Conservation (phyloP, 441 rosid genomes). For the Raphanus hybrid region DNA sequence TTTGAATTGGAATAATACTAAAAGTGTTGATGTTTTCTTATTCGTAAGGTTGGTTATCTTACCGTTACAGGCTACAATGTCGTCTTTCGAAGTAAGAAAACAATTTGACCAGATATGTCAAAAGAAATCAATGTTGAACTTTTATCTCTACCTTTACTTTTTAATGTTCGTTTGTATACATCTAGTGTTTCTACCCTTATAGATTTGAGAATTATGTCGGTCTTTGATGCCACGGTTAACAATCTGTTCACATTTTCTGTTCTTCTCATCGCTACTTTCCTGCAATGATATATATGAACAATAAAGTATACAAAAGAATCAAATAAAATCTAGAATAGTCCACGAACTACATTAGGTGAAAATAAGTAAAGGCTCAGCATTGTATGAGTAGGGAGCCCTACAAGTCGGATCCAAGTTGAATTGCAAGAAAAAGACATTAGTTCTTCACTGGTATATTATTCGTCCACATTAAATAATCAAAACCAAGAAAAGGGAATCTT, state of each 20-base stretch:
- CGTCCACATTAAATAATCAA: not conserved
- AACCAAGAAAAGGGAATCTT: not conserved
- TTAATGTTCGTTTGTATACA: not conserved
- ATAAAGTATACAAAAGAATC: not conserved
- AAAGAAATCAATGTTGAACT: not conserved
- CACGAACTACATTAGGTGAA: not conserved
- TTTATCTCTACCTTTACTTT: not conserved
- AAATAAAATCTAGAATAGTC: not conserved
- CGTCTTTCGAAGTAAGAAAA: not conserved
- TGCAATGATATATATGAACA: not conserved
- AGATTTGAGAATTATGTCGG: not conserved
- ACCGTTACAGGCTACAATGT: not conserved
- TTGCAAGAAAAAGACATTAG: not conserved
- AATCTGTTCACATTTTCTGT: not conserved
- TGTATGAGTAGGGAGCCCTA: not conserved
- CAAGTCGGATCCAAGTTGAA: not conserved
- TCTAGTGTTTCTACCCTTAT: not conserved
- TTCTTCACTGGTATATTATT: not conserved
- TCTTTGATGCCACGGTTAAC: not conserved
- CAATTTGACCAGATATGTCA: not conserved
- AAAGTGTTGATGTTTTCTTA: conserved; percentile 24
- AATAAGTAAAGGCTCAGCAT: not conserved
- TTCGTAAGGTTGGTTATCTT: not conserved
- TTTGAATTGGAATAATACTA: conserved; percentile 36
- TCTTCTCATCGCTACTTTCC: not conserved